Percentiles rank a stretch among this genome's conserved stretches.
These are phyloP conservation scores for Coemansia sp. DNA, from an alignment of 192 early-diverging fungal species.

Conservation along the genomic window DNA sequence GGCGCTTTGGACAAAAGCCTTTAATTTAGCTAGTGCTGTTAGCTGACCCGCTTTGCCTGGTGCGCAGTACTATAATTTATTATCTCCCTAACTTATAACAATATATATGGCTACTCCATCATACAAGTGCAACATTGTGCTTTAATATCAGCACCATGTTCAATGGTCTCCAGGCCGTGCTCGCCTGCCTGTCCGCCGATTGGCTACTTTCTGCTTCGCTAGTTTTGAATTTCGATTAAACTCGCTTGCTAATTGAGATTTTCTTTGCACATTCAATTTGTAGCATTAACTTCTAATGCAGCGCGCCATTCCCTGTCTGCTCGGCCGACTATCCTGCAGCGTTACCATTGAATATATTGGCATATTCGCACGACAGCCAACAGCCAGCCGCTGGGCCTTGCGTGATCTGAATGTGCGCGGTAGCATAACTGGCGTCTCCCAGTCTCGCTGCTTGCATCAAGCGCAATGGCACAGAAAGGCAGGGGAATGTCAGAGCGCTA, in stretches of 20 bases:
- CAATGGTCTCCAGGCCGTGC: too few species aligned
- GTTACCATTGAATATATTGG: background rate
- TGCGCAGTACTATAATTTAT: background rate
- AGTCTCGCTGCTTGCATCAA: background rate
- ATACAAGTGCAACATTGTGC: slow-evolving; percentile 87
- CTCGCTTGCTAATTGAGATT: too few species aligned
- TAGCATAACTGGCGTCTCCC: background rate
- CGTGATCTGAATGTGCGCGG: background rate
- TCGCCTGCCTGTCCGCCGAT: too few species aligned
- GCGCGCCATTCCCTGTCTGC: background rate
- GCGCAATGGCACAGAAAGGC: background rate
- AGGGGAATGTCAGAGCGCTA: background rate
- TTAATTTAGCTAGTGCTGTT: too few species aligned
- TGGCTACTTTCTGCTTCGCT: too few species aligned
- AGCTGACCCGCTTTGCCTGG: background rate
- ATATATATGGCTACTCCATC: too few species aligned
- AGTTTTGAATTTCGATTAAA: too few species aligned
- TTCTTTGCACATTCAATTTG: too few species aligned
- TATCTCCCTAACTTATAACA: background rate
- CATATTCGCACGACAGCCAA: background rate
- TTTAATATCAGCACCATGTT: slow-evolving; percentile 92
- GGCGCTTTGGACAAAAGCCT: too few species aligned
- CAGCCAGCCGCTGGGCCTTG: background rate
- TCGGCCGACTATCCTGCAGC: background rate
- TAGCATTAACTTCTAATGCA: too few species aligned